phyloP scores from a whole-genome alignment of 2,329 filamentous ascomycete species.

The Cercospora sesami region DNA sequence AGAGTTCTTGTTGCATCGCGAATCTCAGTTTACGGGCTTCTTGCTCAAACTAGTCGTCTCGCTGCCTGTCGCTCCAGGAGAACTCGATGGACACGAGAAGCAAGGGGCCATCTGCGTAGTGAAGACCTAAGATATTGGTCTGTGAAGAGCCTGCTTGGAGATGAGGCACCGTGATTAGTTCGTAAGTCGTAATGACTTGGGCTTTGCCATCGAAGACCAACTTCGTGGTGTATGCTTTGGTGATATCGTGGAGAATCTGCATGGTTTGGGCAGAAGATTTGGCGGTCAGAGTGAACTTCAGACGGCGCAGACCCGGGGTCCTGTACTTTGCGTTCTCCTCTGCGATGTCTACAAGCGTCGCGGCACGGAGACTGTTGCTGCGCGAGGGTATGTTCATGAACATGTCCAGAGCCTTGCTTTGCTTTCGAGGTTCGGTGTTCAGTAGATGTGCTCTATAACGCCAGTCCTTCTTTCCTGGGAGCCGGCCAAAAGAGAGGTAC shows the following conservation, averaged over 20 bases:
- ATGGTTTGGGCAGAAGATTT: constrained; percentile 19
- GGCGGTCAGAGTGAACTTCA: constrained; percentile 28
- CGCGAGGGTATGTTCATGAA: constrained; percentile 24
- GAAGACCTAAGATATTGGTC: constrained; percentile 28
- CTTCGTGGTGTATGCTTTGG: constrained; percentile 12
- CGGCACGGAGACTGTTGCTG: constrained; percentile 20
- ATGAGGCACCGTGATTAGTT: constrained; percentile 28
- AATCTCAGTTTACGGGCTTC: constrained; percentile 11
- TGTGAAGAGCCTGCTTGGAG: constrained; percentile 19
- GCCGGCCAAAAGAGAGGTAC: constrained; percentile 29
- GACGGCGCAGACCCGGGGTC: constrained; percentile 21
- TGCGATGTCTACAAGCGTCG: constrained; percentile 21
- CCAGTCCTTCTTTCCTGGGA: constrained; percentile 19
- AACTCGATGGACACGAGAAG: constrained; percentile 26
- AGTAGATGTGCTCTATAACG: constrained; percentile 23
- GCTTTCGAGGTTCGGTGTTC: constrained; percentile 23
- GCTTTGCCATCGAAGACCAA: constrained; percentile 18
- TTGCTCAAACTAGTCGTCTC: constrained; percentile 21
- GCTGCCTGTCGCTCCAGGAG: constrained; percentile 18
- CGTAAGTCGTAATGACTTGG: constrained; percentile 21
- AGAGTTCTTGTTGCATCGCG: constrained; percentile 16
- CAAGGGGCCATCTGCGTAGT: constrained; percentile 17
- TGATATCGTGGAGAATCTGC: constrained; percentile 21
- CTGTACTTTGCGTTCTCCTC: constrained; percentile 22
- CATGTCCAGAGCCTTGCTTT: constrained; percentile 12